Evolutionary conservation across 2,329 filamentous ascomycete genomes (phyloP).

Genomic region (Venturia effusa): DNA sequence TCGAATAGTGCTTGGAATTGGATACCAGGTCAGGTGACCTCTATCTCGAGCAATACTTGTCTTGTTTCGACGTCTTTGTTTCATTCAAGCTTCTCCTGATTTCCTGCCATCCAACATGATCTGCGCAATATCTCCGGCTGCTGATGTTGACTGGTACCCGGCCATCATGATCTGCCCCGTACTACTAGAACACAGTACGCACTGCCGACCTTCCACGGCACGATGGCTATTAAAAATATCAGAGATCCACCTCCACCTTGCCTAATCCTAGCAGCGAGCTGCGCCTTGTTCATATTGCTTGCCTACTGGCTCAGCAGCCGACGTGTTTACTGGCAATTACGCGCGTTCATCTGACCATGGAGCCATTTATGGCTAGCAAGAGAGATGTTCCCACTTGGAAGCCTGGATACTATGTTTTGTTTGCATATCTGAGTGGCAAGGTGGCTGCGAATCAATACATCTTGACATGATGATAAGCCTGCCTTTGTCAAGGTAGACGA

Average conservation of each 20-base stretch:
- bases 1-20: no score
- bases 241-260: background rate
- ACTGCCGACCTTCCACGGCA: background rate
- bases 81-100: background rate
- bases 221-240: background rate
- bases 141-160: background rate
- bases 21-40: background rate
- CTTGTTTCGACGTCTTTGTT: background rate
- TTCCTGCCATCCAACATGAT: background rate
- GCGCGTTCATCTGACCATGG: background rate
- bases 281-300: conserved; percentile 2
- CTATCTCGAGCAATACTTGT: background rate
- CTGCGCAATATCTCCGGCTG: background rate
- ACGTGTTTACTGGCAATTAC: background rate
- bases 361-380: background rate
- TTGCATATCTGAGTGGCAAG: background rate
- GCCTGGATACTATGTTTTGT: background rate
- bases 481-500: background rate
- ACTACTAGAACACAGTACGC: no score
- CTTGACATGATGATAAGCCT: background rate
- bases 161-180: background rate
- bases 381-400: background rate
- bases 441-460: background rate
- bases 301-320: background rate
- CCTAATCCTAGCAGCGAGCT: background rate